Conservation (phyloP, 495 filamentous ascomycete genomes). For the Ascobolus immersus region DNA sequence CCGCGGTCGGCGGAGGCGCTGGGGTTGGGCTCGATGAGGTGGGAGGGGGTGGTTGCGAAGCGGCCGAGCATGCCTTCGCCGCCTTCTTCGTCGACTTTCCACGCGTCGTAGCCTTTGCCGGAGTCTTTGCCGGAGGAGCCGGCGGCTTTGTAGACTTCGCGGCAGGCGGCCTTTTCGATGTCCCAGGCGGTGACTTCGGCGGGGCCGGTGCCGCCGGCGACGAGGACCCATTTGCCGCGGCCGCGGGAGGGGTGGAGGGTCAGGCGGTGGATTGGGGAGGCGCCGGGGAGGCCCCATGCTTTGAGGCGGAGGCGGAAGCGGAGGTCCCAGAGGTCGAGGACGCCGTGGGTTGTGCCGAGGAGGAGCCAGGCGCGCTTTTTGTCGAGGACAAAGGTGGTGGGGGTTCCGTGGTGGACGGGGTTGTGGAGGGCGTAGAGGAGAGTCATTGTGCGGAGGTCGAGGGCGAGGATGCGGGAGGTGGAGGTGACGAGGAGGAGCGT, state of each 20-base stretch:
- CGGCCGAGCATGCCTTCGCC: constrained; percentile 71
- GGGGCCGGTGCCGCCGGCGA: constrained; percentile 65
- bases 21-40: constrained; percentile 18
- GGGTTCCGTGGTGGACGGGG: constrained; percentile 78
- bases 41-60: constrained; percentile 48
- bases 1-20: constrained; percentile 26
- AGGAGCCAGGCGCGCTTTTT: constrained; percentile 67
- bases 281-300: constrained; percentile 69
- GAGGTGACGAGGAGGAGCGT: constrained; percentile 71
- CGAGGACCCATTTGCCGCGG: constrained; percentile 53
- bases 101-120: constrained; percentile 51
- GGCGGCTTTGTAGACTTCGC: constrained; percentile 55
- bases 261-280: constrained; percentile 56
- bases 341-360: constrained; percentile 74
- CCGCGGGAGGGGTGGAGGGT: constrained; percentile 52
- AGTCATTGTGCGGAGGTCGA: constrained; percentile 75
- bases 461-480: constrained; percentile 48
- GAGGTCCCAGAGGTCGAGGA: constrained; percentile 87
- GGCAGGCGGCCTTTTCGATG: constrained; percentile 64
- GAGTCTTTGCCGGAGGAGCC: constrained; percentile 26
- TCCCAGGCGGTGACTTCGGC: constrained; percentile 96
- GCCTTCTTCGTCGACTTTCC: constrained; percentile 72
- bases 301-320: constrained; percentile 70
- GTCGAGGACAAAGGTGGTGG: constrained; percentile 77
- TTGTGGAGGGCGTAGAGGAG: constrained; percentile 61